Percentiles rank a stretch among this genome's conserved stretches.
These are phyloP conservation scores for Plantago coronopus DNA, from an alignment of 305 asterid genomes.

Conservation along the genomic window DNA sequence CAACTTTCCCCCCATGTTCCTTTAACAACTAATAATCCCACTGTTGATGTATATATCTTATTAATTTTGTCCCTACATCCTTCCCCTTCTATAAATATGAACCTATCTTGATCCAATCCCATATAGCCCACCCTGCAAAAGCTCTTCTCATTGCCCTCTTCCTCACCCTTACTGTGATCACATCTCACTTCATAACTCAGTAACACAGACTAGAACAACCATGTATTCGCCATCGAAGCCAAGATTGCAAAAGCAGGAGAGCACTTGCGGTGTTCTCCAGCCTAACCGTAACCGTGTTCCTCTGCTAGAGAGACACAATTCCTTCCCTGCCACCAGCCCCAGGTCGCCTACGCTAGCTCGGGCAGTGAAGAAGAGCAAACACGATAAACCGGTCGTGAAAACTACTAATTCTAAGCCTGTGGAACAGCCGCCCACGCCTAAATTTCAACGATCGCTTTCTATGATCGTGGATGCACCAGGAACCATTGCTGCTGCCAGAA, in stretches of 20 bases:
- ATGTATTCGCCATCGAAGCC: slow-evolving; percentile 7
- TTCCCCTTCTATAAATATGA: neutral
- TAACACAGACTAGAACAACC: neutral
- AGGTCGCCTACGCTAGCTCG: neutral
- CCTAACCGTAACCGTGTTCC: slow-evolving; percentile 48
- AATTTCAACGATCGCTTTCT: slow-evolving; percentile 35
- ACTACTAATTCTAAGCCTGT: slow-evolving; percentile 9
- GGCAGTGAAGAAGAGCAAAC: slow-evolving; percentile 3
- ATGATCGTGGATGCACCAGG: slow-evolving; percentile 51
- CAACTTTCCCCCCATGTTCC: slow-evolving; percentile 15
- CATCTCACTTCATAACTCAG: neutral
- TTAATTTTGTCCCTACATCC: neutral
- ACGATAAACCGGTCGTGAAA: slow-evolving; percentile 24
- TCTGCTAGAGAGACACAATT: slow-evolving; percentile 44
- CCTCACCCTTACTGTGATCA: slow-evolving; percentile 3
- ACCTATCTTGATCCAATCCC: slow-evolving; percentile 7
- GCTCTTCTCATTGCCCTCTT: neutral
- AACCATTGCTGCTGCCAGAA: slow-evolving; percentile 73
- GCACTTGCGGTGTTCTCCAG: slow-evolving; percentile 38
- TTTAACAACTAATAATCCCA: neutral
- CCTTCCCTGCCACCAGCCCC: slow-evolving; percentile 6
- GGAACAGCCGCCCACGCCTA: neutral
- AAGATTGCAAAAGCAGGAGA: slow-evolving; percentile 9
- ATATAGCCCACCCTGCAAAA: slow-evolving; percentile 4
- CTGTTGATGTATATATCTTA: neutral